Evolutionary conservation across 2,329 filamentous ascomycete species (phyloP), one percentile per base, ranked within the genome.

Genomic region (Endothia cerciana): DNA sequence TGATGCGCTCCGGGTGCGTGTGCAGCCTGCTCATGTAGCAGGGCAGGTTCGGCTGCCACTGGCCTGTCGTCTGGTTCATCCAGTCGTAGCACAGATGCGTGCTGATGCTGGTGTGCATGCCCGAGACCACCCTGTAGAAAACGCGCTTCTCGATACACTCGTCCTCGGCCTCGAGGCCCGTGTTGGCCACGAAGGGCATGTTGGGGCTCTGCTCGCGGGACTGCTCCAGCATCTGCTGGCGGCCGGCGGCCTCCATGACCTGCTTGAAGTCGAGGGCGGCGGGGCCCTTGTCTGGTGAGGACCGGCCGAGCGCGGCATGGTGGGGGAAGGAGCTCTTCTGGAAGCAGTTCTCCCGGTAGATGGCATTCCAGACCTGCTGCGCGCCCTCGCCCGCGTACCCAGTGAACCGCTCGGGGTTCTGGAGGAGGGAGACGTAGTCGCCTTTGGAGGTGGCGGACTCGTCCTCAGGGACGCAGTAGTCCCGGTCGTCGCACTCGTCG

Each of bases 141-240:
- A 98, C 95, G n/a, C 95, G 91, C 84, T 99, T 98, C 82, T 99
- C 95, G 30, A 99, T 81, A 74, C 95, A 99, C 74, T 97, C 92
- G 71, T 97, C 94, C 71, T 97, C 93, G 58, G 89, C 84, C 70
- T 95, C 91, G 60, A 94, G 82, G 0, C 87, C 85, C 8, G 87
- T 87, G 72, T 86, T 85, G 60, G 88, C 83, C 58, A 88, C 84
- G 59, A 89, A 87, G 0, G 85, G 83, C 3, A 83, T 83, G 66
- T 87, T 83, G 36, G 85, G 83, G 49, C 81, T 76, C 62, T 77
- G 81, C 62, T 86, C 84, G 62, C 87, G 83, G 70, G 86, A 79
- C 64, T 89, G 82, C 72, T 88, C 84, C 53, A 91, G 83, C 68
- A 85, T 81, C 62, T 88, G 83, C 71, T 90, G 86, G 53, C 86